phyloP scores from a whole-genome alignment of 202 grass and related monocot species.

The Miscanthus sacchariflorus region DNA sequence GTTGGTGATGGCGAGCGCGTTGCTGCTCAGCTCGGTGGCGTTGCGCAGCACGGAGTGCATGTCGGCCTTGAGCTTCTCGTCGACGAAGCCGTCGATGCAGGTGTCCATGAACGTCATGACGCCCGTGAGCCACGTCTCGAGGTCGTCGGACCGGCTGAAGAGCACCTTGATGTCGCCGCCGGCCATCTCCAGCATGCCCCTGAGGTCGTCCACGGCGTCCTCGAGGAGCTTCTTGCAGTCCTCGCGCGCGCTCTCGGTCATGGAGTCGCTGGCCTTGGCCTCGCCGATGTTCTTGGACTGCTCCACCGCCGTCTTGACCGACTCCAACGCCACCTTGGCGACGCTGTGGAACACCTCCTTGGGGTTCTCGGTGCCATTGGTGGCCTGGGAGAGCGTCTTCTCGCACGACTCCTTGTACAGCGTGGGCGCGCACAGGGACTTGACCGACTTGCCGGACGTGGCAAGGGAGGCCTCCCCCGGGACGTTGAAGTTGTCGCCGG shows the following conservation, averaged over 20 bases:
- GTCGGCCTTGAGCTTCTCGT: slow-evolving; percentile 62
- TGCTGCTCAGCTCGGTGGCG: slow-evolving; percentile 78
- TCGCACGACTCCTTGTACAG: slow-evolving; percentile 72
- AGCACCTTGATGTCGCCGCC: slow-evolving; percentile 60
- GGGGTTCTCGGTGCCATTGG: slow-evolving; percentile 54
- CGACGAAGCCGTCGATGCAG: slow-evolving; percentile 78
- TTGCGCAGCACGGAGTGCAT: slow-evolving; percentile 67
- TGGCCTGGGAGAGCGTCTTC: slow-evolving; percentile 52
- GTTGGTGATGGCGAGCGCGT: slow-evolving; percentile 72
- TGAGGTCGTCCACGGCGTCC: slow-evolving; percentile 60
- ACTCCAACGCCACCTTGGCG: slow-evolving; percentile 50
- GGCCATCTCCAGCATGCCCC: slow-evolving; percentile 64
- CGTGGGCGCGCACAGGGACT: slow-evolving; percentile 68
- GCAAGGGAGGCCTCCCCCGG: slow-evolving; percentile 46
- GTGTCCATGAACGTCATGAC: slow-evolving; percentile 80
- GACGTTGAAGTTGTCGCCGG: slow-evolving; percentile 59
- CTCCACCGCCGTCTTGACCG: slow-evolving; percentile 42
- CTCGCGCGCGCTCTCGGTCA: slow-evolving; percentile 53
- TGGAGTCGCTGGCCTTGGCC: slow-evolving; percentile 34
- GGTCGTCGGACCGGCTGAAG: slow-evolving; percentile 60
- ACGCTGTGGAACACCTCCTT: slow-evolving; percentile 47
- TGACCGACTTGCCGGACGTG: slow-evolving; percentile 60
- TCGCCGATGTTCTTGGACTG: slow-evolving; percentile 38
- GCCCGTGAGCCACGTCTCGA: slow-evolving; percentile 80
- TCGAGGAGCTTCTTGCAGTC: slow-evolving; percentile 72